These are phyloP conservation scores for Populus tremula DNA, from an alignment of 345 rosid species.

Conservation along the genomic window DNA sequence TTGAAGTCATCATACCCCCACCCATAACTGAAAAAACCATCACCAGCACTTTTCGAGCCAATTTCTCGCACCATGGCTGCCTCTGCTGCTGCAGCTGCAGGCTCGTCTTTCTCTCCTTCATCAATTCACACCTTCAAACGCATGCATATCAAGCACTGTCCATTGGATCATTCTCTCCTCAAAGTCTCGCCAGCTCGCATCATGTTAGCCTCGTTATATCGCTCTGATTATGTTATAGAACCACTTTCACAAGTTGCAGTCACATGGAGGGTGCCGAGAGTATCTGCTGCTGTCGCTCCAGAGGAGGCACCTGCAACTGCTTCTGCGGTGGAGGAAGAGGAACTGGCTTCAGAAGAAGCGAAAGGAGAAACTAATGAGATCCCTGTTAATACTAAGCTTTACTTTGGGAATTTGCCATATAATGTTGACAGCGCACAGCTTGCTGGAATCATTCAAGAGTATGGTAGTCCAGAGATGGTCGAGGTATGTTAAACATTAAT, in stretches of 20 bases:
- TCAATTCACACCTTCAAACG: constrained; percentile 40
- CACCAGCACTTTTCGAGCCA: neutral
- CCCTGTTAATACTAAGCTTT: constrained; percentile 64
- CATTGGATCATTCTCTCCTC: constrained; percentile 9
- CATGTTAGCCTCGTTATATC: constrained; percentile 7
- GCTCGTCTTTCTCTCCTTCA: constrained; percentile 41
- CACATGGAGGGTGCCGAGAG: constrained; percentile 38
- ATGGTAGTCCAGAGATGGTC: constrained; percentile 71
- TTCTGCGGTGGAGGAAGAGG: constrained; percentile 19
- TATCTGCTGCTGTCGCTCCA: constrained; percentile 45
- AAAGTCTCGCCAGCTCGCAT: constrained; percentile 18
- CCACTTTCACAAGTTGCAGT: constrained; percentile 2
- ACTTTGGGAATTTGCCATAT: constrained; percentile 88
- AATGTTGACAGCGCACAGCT: constrained; percentile 86
- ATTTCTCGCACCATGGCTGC: constrained; percentile 30
- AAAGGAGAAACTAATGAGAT: constrained; percentile 10
- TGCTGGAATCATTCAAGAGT: constrained; percentile 81
- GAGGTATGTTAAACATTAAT: constrained; percentile 42
- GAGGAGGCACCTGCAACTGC: constrained; percentile 40
- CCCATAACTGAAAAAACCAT: constrained; percentile 20
- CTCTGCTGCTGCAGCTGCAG: constrained; percentile 41
- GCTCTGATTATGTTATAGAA: constrained; percentile 7
- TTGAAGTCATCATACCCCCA: neutral
- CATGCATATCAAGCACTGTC: constrained; percentile 29
- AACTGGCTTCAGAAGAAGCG: constrained; percentile 18